These are phyloP conservation scores for Byssochlamys sp. DNA, from an alignment of 2,329 filamentous ascomycete species.

Conservation along the genomic window DNA sequence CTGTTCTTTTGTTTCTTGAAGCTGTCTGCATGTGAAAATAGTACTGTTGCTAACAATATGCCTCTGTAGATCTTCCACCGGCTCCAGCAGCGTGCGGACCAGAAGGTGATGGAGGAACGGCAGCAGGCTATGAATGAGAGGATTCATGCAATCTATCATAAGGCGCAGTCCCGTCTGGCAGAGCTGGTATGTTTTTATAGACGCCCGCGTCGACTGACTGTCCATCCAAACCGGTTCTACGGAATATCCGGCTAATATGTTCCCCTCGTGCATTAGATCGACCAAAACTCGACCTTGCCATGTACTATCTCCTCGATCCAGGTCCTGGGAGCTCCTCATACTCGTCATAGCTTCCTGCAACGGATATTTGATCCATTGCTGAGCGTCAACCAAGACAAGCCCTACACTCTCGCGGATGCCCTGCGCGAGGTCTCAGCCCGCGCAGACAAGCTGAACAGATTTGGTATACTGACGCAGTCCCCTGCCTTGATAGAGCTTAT, in stretches of 20 bases:
- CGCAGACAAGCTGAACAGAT: slow-evolving; percentile 64
- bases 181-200: slow-evolving; percentile 48
- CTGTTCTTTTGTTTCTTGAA: background rate
- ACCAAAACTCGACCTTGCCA: slow-evolving; percentile 74
- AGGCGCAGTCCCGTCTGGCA: slow-evolving; percentile 53
- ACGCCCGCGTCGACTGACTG: slow-evolving; percentile 1
- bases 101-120: slow-evolving; percentile 49
- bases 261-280: slow-evolving; percentile 45
- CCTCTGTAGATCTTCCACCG: slow-evolving; percentile 25
- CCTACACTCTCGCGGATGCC: slow-evolving; percentile 72
- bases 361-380: slow-evolving; percentile 70
- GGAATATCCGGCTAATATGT: slow-evolving; percentile 8
- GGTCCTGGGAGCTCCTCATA: slow-evolving; percentile 71
- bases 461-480: slow-evolving; percentile 50
- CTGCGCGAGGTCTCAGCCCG: slow-evolving; percentile 61
- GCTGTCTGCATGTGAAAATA: background rate
- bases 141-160: slow-evolving; percentile 49
- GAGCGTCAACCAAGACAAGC: slow-evolving; percentile 53
- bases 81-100: slow-evolving; percentile 45
- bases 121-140: slow-evolving; percentile 53
- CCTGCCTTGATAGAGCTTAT: background rate
- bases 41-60: slow-evolving; percentile 6
- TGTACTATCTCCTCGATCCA: slow-evolving; percentile 79
- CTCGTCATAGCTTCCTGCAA: slow-evolving; percentile 74
- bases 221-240: slow-evolving; percentile 1